Base-by-base conservation (phyloP, 768 basidiomycete genomes). In the Mycena venus region DNA sequence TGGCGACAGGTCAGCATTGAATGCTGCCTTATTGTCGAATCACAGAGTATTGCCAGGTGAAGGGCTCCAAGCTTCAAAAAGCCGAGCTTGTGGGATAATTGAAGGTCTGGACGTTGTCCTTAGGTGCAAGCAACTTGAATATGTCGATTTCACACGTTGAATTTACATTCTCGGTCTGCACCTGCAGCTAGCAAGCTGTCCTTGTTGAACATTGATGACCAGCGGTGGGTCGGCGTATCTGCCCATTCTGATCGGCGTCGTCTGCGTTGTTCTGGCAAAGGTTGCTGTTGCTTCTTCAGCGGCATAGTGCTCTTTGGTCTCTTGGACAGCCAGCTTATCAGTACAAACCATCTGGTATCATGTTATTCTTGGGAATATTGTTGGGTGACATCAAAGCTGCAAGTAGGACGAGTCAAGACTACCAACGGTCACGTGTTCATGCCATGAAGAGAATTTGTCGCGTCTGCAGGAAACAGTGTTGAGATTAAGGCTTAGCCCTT, bases 291-390 rank as follows among this genome's bases (percentile, higher is more conserved):
- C 58, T n/a, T 59, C 58, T 59, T 58, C 9, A 19, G 31, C 4
- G 17, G 23, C 55, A 32, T 29, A 15, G 11, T 14, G 27, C 25
- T 36, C 58, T 59, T 34, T 56, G 34, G 19, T 59, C 34, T 59
- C n/a, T 36, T 36, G 34, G 58, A 36, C 32, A 23, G 36, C 58
- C 32, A 11, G 34, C 58, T 59, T n/a, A 59, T 36, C 34, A 14
- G 58, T 23, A 59, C 58, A 59, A 59, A 59, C 58, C 58, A n/a
- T 59, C 21, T n/a, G 34, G 58, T 32, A 59, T 36, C 32, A 59
- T 23, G 58, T 59, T 36, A 59, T 59, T 59, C 58, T 9, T 31
- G 29, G 55, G 21, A 56, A 59, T 36, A 36, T 23, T 36, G 34
- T 32, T 23, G n/a, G 32, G 17, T 34, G 34, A 36, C n/a, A n/a